Evolutionary conservation across 1,284 basidiomycete genomes (phyloP), one percentile per base, ranked within the genome.

Genomic region (Earliella scabrosa): DNA sequence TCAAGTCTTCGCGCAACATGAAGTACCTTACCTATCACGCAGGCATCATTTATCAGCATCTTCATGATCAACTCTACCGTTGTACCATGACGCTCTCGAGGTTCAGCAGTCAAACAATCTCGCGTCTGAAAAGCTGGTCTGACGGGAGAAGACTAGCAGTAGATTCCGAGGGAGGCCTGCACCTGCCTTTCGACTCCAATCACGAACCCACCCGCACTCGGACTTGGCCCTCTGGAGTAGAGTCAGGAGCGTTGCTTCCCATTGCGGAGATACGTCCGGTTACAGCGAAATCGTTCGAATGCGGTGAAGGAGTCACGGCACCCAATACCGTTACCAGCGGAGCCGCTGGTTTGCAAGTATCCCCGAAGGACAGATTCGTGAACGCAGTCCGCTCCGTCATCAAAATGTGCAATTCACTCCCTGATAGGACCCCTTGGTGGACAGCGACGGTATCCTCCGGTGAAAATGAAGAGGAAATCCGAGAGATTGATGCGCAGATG

Each of bases 331-430:
- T 66, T 6, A 55, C 55, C 36, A 63, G 59, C 31, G 59, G 61
- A 13, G 43, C 54, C 20, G 18, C 50, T 13, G 58, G 4, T 47
- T 63, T 2, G 44, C 63, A 7, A 39, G 54, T 7, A 41, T 65
- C 10, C 70, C n/a, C n/a, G n/a, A 73, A 46, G 60, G 68, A 26
- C 73, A n/a, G 77, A n/a, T 76, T 81, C 51, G 68, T 66, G 41
- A 73, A 73, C 57, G 72, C 77, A n/a, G 77, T 82, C 11, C 75
- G 77, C 29, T 76, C 73, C 23, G 79, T 82, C 23, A 79, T 81
- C 61, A 80, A 73, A 76, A 67, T 81, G 65, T 78, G 67, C n/a
- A 55, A 68, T 46, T 73, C 73, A 58, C 60, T 63, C 54, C 61
- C 61, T 16, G n/a, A n/a, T n/a, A n/a, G 66, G 69, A 65, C 55